A percentile compares a stretch with the other conserved stretches of the same genome.
Conservation (phyloP, 2,329 filamentous ascomycete genomes). For the Ambrosiella beaveri region DNA sequence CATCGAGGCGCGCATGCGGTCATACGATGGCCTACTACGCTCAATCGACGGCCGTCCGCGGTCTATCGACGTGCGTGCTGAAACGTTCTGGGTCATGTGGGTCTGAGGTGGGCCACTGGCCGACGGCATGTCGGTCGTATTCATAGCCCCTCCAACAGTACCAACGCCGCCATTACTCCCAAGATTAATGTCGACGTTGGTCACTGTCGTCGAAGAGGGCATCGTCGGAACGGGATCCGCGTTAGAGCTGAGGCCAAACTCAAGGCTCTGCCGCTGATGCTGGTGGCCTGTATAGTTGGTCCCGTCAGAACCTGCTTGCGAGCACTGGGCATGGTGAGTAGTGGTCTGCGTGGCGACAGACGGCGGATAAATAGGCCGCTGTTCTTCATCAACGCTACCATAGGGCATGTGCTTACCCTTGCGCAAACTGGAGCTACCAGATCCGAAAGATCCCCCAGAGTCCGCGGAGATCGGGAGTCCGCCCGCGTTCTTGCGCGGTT, state of each 20-base stretch:
- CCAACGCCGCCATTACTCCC: too few relatives aligned
- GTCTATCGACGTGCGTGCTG: constrained; percentile 6
- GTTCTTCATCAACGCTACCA: constrained; percentile 64
- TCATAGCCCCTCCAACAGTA: too few relatives aligned
- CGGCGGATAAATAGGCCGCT: constrained; percentile 82
- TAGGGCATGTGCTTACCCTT: constrained; percentile 40
- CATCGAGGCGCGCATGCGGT: constrained; percentile 72
- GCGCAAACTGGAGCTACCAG: constrained; percentile 30
- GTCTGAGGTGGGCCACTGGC: constrained; percentile 15
- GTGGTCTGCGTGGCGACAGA: constrained; percentile 67
- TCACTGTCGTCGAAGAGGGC: constrained; percentile 11
- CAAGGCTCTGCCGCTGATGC: constrained; percentile 17
- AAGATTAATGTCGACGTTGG: background rate
- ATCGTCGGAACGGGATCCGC: constrained; percentile 5
- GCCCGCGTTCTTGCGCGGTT: constrained; percentile 20
- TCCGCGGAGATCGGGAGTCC: constrained; percentile 1
- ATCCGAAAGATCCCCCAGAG: constrained; percentile 17
- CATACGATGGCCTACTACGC: constrained; percentile 65
- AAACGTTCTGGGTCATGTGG: constrained; percentile 16
- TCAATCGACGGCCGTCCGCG: constrained; percentile 40
- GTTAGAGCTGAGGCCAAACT: constrained; percentile 10
- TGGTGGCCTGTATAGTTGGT: constrained; percentile 68
- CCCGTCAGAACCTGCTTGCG: constrained; percentile 83
- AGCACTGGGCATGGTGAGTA: constrained; percentile 50
- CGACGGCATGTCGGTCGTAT: background rate